Percentiles rank a stretch among this genome's conserved stretches.
Evolutionary conservation across 805 yeast species (phyloP).

Genomic region (Cyberlindnera petersonii): DNA sequence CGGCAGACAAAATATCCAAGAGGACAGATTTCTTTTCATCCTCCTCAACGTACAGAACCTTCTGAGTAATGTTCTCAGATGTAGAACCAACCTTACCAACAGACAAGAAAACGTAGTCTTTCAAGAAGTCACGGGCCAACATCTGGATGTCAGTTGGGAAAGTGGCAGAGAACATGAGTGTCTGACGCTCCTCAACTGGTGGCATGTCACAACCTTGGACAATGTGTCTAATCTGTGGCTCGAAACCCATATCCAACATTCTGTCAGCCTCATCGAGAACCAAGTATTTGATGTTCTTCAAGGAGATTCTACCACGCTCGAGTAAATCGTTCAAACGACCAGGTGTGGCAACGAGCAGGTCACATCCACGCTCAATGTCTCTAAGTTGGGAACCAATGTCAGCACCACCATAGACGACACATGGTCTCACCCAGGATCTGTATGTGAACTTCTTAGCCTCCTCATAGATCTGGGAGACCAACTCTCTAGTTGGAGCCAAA

Average conservation of each 20-base stretch:
- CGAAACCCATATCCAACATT: constrained; percentile 99
- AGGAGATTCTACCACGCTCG: constrained; percentile 91
- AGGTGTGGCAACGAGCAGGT: constrained; percentile 95
- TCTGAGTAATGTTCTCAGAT: constrained; percentile 96
- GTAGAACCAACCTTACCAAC: constrained; percentile 99
- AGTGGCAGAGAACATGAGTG: constrained; percentile 97
- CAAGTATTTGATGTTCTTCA: constrained; percentile 84
- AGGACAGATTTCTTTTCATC: constrained; percentile 88
- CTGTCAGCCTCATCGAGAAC: constrained; percentile 99
- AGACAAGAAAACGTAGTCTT: constrained; percentile 90
- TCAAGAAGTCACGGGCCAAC: constrained; percentile 95
- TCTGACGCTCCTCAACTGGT: constrained; percentile 83
- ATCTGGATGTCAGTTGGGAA: constrained; percentile 97
- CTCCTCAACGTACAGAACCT: constrained; percentile 86
- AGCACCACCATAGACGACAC: constrained; percentile 98
- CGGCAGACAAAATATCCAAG: constrained; percentile 79
- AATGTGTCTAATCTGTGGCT: constrained; percentile 97
- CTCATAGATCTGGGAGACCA: constrained; percentile 93
- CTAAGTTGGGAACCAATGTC: constrained; percentile 85
- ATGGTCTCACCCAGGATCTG: constrained; percentile 97
- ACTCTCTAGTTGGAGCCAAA: constrained; percentile 98
- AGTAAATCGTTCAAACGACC: constrained; percentile 96
- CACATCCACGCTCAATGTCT: constrained; percentile 91
- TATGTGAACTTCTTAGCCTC: constrained; percentile 94
- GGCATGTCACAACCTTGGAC: constrained; percentile 99